phyloP scores from a whole-genome alignment of 2,329 filamentous ascomycete species.

The Beauveria sp. region DNA sequence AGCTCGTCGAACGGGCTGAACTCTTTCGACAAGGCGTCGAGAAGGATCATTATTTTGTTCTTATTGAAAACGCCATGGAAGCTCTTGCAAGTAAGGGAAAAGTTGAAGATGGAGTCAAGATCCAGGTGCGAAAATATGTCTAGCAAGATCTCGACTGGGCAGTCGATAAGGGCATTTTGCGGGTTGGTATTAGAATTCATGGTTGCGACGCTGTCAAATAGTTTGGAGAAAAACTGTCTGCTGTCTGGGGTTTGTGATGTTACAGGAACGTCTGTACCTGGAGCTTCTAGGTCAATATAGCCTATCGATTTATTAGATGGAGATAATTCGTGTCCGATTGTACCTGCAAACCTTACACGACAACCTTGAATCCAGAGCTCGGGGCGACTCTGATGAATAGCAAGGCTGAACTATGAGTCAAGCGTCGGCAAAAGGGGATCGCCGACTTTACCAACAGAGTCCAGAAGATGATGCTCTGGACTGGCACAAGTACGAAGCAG shows the following conservation, averaged over 20 bases:
- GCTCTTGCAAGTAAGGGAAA: constrained; percentile 29
- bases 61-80: constrained; percentile 33
- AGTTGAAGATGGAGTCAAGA: constrained; percentile 30
- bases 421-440: background rate
- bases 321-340: background rate
- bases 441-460: background rate
- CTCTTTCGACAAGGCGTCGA: constrained; percentile 33
- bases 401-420: constrained; percentile 3
- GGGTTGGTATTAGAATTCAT: background rate
- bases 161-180: constrained; percentile 18
- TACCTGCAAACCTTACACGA: background rate
- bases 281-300: background rate
- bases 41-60: constrained; percentile 34
- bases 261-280: too few relatives aligned
- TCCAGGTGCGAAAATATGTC: constrained; percentile 40
- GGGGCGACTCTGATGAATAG: background rate
- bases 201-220: background rate
- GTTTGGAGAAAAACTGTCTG: background rate
- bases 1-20: constrained; percentile 39
- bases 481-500: background rate
- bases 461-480: background rate
- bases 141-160: constrained; percentile 41
- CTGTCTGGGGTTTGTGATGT: background rate
- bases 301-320: background rate
- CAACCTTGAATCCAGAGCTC: background rate